Base-by-base conservation (phyloP, 345 rosid genomes). In the Euphorbia tirucalli region DNA sequence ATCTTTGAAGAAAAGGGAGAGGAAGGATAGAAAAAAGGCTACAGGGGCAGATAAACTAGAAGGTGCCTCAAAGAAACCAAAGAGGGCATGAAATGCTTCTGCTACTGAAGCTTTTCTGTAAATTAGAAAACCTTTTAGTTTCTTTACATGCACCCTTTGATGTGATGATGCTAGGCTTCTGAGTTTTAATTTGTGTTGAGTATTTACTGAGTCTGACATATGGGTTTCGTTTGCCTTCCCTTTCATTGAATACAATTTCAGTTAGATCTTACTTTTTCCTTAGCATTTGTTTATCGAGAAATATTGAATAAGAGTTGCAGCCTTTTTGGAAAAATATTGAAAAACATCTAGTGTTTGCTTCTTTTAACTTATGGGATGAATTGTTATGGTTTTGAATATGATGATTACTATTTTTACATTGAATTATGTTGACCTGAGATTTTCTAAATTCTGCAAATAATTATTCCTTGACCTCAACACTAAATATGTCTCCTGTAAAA, bases 1-100 rank as follows among this genome's bases (percentile, higher is more conserved):
- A 70, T 85, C 93, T 71, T 73, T 94, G 75, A 91, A 94, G 86
- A 91, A 90, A 84, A 89, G 97, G 76, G 98, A 94, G 78, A 90
- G 97, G 80, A 94, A 91, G 80, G 96, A 90, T 78, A 74, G 80
- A 84, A 94, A 94, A 73, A 94, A 94, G 78, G 83, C 88, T 11
- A 83, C 84, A 21, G 96, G 81, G 50, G 81, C 82, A 58, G 86
- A 83, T 35, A 87, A 83, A 82, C 84, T 84, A 65, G 92, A 80
- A 63, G 71, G 70, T 66, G 72, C 19, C 49, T 41, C 27, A 3
- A 79, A 57, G 71, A 83, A 72, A 69, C 64, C 83, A 11, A 81
- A 83, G 75, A 79, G 71, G 50, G 80, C 66, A 52, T 83, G 71
- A 84, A 71, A 9, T 6, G 43, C 0, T 32, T 4, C 32, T 15